Evolutionary conservation across 2,329 filamentous ascomycete species (phyloP), one percentile per base, ranked within the genome.

Genomic region (Verticillium isaacii): DNA sequence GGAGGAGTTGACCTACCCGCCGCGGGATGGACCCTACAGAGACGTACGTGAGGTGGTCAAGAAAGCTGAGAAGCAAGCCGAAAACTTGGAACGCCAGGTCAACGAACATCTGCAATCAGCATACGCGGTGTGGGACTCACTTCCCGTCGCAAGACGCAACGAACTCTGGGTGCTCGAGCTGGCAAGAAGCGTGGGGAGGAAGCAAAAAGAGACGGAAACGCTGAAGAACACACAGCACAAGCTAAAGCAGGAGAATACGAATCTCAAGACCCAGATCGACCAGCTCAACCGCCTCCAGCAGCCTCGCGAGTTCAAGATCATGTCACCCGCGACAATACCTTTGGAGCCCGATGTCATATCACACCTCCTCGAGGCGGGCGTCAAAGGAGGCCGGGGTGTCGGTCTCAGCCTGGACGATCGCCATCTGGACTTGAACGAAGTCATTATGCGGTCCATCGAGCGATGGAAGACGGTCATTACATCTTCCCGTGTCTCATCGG

Each of bases 41-140:
- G 76, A 80, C 65, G 79, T 71, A 73, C 77, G 76, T 2, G 81
- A 83, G 23, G 76, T 77, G 14, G 72, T 83, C 1, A 78, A 77
- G 58, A 79, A 74, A 58, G 82, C 81, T 0, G 81, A 85, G 65
- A 77, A 77, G 67, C 71, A 77, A 64, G 89, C 80, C 52, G 85
- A 81, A 65, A 75, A 79, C 32, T 82, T 94, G 58, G 88, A 92
- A 65, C 85, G 86, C 59, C 87, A 89, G 66, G 85, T 93, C 36
- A 80, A 85, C 50, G 83, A 89, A 62, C 94, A 98, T 72, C 74
- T 97, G 6, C 84, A 90, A n/a, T 85, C 88, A 15, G 88, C 91
- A 0, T 96, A 88, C 72, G 82, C 84, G 7, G 89, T 91, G 52
- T 98, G 93, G 93, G 85, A 85, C 59, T 79, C 80, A 1, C 78